A percentile compares a stretch with the other conserved stretches of the same genome.
Conservation (phyloP, 768 basidiomycete genomes). For the Suillus discolor region DNA sequence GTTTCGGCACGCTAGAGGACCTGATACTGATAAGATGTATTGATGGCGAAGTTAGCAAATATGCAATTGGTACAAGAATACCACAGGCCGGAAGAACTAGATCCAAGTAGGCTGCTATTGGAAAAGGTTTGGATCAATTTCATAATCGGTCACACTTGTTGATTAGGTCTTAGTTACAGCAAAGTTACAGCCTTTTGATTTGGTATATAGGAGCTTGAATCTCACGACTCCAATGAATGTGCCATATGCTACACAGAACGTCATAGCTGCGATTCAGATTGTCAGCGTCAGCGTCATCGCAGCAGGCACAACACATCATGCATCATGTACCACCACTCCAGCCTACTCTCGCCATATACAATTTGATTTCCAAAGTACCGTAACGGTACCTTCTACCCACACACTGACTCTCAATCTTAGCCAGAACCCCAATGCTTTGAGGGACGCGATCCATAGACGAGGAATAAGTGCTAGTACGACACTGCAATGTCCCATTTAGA, state of each 20-base stretch:
- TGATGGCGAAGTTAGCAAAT: constrained; percentile 58
- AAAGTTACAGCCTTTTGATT: no score
- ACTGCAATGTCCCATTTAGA: constrained; percentile 57
- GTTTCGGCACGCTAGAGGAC: constrained; percentile 59
- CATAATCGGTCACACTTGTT: constrained; percentile 1
- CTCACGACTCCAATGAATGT: constrained; percentile 37
- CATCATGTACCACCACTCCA: constrained; percentile 14
- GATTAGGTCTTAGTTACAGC: constrained; percentile 1
- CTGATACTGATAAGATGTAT: constrained; percentile 28
- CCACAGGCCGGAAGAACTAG: constrained; percentile 58
- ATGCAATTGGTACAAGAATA: constrained; percentile 63
- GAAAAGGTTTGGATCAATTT: constrained; percentile 42
- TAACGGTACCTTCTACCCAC: constrained; percentile 41
- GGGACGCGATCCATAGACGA: constrained; percentile 32
- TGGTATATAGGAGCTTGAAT: constrained; percentile 36
- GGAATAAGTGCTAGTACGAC: constrained; percentile 45
- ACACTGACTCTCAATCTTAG: constrained; percentile 26
- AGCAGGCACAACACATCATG: constrained; percentile 37
- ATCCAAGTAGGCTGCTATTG: constrained; percentile 45
- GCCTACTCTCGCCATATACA: constrained; percentile 38
- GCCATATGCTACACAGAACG: constrained; percentile 35
- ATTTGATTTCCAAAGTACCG: constrained; percentile 43
- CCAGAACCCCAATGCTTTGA: constrained; percentile 26
- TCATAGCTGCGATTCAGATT: constrained; percentile 12
- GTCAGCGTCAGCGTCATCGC: constrained; percentile 35